A percentile compares a stretch with the other conserved stretches of the same genome.
Conservation (phyloP, 768 basidiomycete genomes). For the Hygrophorus pudorinus region DNA sequence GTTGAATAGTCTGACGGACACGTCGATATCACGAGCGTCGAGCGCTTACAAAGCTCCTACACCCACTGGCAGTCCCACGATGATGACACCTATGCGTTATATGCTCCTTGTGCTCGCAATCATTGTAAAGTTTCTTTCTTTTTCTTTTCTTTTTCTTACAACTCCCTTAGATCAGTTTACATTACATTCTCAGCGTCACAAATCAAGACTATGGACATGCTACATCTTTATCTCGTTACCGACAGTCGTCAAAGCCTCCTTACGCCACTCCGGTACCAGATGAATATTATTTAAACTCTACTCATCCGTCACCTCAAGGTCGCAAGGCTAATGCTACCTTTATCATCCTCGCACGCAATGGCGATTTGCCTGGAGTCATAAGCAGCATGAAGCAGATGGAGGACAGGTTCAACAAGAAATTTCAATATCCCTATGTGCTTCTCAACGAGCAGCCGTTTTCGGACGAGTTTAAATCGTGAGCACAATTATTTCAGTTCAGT, state of each 20-base stretch:
- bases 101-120: slow-evolving; percentile 38
- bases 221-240: slow-evolving; percentile 40
- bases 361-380: slow-evolving; percentile 48
- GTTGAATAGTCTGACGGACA: too few species aligned
- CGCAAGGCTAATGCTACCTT: slow-evolving; percentile 76
- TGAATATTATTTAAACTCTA: slow-evolving; percentile 39
- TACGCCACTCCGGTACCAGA: slow-evolving; percentile 53
- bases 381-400: slow-evolving; percentile 72
- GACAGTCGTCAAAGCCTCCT: slow-evolving; percentile 29
- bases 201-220: slow-evolving; percentile 54
- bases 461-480: slow-evolving; percentile 60
- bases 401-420: slow-evolving; percentile 84
- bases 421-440: slow-evolving; percentile 77
- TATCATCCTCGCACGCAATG: slow-evolving; percentile 67
- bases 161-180: slow-evolving; percentile 35
- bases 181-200: slow-evolving; percentile 58
- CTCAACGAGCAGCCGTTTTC: slow-evolving; percentile 75
- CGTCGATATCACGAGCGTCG: too few species aligned
- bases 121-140: slow-evolving; percentile 22
- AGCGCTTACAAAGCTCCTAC: too few species aligned
- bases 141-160: background rate
- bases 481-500: background rate
- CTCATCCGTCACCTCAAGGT: slow-evolving; percentile 23
- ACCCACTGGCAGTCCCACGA: slow-evolving; percentile 17
- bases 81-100: slow-evolving; percentile 52